A percentile compares a stretch with the other conserved stretches of the same genome.
Conservation (phyloP, 2,329 filamentous ascomycete species). For the Teratosphaeria viscida region DNA sequence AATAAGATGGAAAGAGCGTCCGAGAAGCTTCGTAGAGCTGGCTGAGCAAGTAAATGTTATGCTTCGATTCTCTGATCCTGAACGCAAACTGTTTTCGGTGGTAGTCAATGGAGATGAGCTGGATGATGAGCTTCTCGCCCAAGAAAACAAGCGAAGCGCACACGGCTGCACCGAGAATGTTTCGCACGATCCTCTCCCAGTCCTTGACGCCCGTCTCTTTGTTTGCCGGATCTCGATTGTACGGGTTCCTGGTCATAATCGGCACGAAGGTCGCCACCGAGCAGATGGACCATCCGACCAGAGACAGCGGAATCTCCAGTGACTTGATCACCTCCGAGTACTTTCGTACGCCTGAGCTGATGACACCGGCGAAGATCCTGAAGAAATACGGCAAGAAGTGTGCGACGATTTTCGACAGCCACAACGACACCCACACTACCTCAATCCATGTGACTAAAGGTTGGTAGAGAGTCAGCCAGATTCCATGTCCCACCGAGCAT, state of each 20-base stretch:
- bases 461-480: too few relatives aligned
- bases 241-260: constrained; percentile 30
- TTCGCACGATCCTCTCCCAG: constrained; percentile 50
- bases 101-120: constrained; percentile 76
- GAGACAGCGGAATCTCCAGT: constrained; percentile 50
- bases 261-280: constrained; percentile 51
- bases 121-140: constrained; percentile 67
- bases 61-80: constrained; percentile 81
- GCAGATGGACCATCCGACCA: constrained; percentile 50
- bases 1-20: constrained; percentile 83
- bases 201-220: constrained; percentile 4
- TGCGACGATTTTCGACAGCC: constrained; percentile 51
- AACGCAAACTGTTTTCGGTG: constrained; percentile 74
- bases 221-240: constrained; percentile 4
- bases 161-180: constrained; percentile 56
- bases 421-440: constrained; percentile 48
- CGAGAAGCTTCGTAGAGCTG: constrained; percentile 85
- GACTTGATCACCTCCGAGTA: constrained; percentile 49
- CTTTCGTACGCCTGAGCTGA: constrained; percentile 54
- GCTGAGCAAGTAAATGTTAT: constrained; percentile 68
- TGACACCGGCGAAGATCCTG: constrained; percentile 51
- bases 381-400: constrained; percentile 50
- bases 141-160: constrained; percentile 61
- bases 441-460: constrained; percentile 47
- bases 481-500: too few relatives aligned